Base-by-base conservation (phyloP, 257 asterid genomes). In the Nicotiana paniculata region DNA sequence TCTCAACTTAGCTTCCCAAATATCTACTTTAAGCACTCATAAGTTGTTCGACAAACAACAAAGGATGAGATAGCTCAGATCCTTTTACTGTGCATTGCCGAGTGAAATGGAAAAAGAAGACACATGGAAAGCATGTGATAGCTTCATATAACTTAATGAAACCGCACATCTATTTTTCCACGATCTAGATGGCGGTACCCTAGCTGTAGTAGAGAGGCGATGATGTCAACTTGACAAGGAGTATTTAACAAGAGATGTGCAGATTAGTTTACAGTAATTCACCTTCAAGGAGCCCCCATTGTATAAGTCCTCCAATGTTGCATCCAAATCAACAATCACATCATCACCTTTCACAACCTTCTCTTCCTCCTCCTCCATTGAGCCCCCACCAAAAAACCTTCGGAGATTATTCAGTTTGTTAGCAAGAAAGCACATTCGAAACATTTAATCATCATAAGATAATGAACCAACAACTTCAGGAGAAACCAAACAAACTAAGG, bases 241-340 rank as follows among this genome's bases (percentile, higher is more conserved):
- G 33, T 39, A 69, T 69, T 69, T 39, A 39, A n/a, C 66, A n/a
- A 69, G 33, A 69, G n/a, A 69, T n/a, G 58, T 37, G 77, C 33
- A n/a, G 57, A 62, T 62, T 37, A 39, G 68, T 37, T 59, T 17
- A 61, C 24, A 63, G 35, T 3, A 66, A 26, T 91, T 69, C 77
- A 94, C 99, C 99, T 96, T 94, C 89, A 93, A 82, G 63, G 95
- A 88, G 63, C 98, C 99, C 24, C 99, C 99, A 97, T 92, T 89
- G 81, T 96, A 96, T 67, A 96, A 86, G 88, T 96, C 99, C 88
- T 96, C 99, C 81, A 96, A 95, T 55, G 97, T 82, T 6, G 98
- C 98, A 84, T 96, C 98, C 92, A 96, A 83, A 28, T 94, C 99
- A 87, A 96, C 92, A 82, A 92, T 85, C 43, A 94, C 98, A 74